phyloP scores from a whole-genome alignment of 441 rosid genomes.

The Euphorbia schlechtendalii region DNA sequence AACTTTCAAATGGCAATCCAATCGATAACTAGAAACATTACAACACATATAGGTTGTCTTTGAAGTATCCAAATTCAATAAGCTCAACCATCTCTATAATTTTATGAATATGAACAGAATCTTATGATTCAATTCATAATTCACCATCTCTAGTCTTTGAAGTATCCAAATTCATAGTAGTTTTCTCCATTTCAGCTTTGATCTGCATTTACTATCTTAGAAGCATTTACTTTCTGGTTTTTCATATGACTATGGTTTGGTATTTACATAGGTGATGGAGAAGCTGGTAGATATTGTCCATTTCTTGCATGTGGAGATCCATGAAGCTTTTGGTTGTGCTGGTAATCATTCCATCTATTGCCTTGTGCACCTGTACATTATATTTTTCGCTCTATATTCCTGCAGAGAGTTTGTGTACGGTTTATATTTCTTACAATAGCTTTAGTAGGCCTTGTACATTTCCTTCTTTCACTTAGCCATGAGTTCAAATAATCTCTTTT shows the following conservation, averaged over 20 bases:
- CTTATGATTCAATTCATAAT: too few relatives aligned
- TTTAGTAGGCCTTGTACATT: not conserved
- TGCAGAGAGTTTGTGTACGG: not conserved
- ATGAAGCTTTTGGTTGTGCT: conserved; percentile 65
- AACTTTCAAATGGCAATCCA: too few relatives aligned
- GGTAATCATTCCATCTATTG: conserved; percentile 41
- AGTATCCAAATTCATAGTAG: too few relatives aligned
- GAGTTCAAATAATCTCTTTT: not conserved
- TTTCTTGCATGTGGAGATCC: conserved; percentile 91
- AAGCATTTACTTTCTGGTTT: not conserved
- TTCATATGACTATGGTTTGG: conserved; percentile 12
- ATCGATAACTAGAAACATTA: too few relatives aligned
- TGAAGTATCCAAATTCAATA: too few relatives aligned
- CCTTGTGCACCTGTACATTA: not conserved
- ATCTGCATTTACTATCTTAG: not conserved
- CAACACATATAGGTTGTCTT: too few relatives aligned
- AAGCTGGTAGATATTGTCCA: conserved; percentile 92
- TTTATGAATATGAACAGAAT: too few relatives aligned
- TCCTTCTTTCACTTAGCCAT: too few relatives aligned
- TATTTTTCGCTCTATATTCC: not conserved
- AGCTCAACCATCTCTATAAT: too few relatives aligned
- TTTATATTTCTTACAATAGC: not conserved
- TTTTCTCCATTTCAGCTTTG: too few relatives aligned
- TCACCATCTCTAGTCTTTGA: too few relatives aligned
- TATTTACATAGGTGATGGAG: conserved; percentile 81